Evolutionary conservation across 768 basidiomycete genomes (phyloP).

Genomic region (Paxillus involutus): DNA sequence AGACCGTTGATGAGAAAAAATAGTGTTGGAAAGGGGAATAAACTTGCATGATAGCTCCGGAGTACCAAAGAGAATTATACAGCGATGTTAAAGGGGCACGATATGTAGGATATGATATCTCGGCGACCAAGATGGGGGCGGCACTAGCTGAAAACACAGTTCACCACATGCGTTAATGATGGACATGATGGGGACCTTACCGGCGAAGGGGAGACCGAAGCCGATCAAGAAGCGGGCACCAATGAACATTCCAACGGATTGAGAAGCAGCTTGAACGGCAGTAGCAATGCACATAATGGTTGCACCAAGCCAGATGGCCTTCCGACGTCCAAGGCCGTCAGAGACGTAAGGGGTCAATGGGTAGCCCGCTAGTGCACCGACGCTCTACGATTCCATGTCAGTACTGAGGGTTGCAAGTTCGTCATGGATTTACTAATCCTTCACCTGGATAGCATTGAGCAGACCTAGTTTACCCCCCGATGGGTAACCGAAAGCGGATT

Average conservation of each 20-base stretch:
- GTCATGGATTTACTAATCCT: background rate
- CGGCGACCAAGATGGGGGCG: slow-evolving; percentile 82
- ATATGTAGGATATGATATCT: slow-evolving; percentile 80
- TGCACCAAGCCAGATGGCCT: slow-evolving; percentile 67
- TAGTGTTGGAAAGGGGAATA: background rate
- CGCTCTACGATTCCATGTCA: slow-evolving; percentile 47
- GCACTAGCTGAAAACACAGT: slow-evolving; percentile 48
- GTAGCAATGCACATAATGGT: slow-evolving; percentile 67
- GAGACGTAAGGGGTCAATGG: slow-evolving; percentile 73
- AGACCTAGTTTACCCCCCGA: slow-evolving; percentile 59
- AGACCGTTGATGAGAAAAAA: background rate
- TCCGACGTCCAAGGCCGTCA: slow-evolving; percentile 69
- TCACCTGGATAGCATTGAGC: slow-evolving; percentile 72
- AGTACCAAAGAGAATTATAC: slow-evolving; percentile 87
- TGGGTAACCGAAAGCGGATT: slow-evolving; percentile 58
- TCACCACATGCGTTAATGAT: background rate
- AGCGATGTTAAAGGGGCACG: slow-evolving; percentile 76
- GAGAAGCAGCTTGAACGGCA: slow-evolving; percentile 68
- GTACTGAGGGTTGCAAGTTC: background rate
- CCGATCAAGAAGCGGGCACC: slow-evolving; percentile 79
- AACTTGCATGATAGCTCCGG: slow-evolving; percentile 72
- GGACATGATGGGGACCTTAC: slow-evolving; percentile 28
- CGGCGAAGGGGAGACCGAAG: slow-evolving; percentile 73
- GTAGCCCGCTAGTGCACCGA: slow-evolving; percentile 65
- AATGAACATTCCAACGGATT: slow-evolving; percentile 76